These are phyloP conservation scores for Fusarium fujikuroi DNA, from an alignment of 2,329 filamentous ascomycete species.

Conservation along the genomic window DNA sequence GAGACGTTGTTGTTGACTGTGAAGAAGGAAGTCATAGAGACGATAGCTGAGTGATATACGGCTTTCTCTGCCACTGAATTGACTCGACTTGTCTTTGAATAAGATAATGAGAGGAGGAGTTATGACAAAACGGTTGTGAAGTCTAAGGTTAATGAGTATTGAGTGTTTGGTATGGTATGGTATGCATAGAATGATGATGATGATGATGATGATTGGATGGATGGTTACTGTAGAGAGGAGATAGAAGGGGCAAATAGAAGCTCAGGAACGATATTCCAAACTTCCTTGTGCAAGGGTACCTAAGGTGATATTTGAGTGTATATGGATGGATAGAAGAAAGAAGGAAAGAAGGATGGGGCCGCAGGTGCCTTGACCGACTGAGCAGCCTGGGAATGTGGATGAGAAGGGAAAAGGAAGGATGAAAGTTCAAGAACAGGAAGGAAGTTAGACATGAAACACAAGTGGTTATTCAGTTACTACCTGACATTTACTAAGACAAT, in stretches of 20 bases:
- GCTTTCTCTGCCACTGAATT: constrained; percentile 3
- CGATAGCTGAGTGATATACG: constrained; percentile 26
- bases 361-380: constrained; percentile 17
- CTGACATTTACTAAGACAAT: constrained; percentile 16
- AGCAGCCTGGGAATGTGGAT: constrained; percentile 18
- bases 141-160: background rate
- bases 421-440: constrained; percentile 14
- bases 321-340: background rate
- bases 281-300: constrained; percentile 27
- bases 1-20: constrained; percentile 71
- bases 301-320: constrained; percentile 20
- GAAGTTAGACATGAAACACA: constrained; percentile 34
- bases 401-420: constrained; percentile 7
- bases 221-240: constrained; percentile 1
- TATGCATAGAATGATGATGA: too few species aligned
- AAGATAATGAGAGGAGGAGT: background rate
- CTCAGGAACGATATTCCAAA: constrained; percentile 22
- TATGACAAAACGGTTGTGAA: background rate
- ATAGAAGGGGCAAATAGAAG: constrained; percentile 17
- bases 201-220: background rate
- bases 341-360: constrained; percentile 1
- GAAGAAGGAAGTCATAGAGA: constrained; percentile 67
- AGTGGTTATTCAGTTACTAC: constrained; percentile 4
- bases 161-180: constrained; percentile 1
- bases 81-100: constrained; percentile 8